Percentiles rank a stretch among this genome's conserved stretches.
Conservation (phyloP, 805 yeast genomes). For the Ogataea philodendri region DNA sequence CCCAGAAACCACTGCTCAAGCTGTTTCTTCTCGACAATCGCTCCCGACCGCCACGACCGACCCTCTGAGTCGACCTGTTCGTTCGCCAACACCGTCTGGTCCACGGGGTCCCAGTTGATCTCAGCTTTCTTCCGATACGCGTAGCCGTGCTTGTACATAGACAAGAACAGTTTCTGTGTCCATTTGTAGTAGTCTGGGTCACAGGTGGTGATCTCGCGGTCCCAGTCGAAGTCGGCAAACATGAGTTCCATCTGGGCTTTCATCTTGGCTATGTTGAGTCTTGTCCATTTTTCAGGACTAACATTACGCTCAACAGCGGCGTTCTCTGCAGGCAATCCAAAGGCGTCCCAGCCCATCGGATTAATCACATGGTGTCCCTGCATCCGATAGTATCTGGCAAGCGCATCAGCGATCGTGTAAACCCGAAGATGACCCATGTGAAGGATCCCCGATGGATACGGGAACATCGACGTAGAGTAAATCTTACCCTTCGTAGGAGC, state of each 20-base stretch:
- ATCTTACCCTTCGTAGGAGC: constrained; percentile 31
- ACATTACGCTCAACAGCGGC: constrained; percentile 89
- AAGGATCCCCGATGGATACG: constrained; percentile 90
- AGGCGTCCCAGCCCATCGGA: constrained; percentile 99
- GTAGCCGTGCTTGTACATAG: constrained; percentile 68
- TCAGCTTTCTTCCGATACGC: constrained; percentile 86
- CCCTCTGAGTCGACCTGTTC: constrained; percentile 95
- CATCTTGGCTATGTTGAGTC: constrained; percentile 77
- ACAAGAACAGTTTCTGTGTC: constrained; percentile 83
- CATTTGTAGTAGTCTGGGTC: constrained; percentile 84
- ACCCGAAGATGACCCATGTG: constrained; percentile 96
- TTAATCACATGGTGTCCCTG: constrained; percentile 79
- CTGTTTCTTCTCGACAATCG: constrained; percentile 76
- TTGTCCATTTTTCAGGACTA: constrained; percentile 83
- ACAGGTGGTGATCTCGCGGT: constrained; percentile 82
- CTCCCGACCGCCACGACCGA: constrained; percentile 96
- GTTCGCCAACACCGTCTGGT: constrained; percentile 89
- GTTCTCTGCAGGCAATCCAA: constrained; percentile 97
- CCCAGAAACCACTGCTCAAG: constrained; percentile 93
- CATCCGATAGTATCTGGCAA: constrained; percentile 75
- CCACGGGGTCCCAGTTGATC: constrained; percentile 98
- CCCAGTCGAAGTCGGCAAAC: constrained; percentile 93
- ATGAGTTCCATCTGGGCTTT: constrained; percentile 73
- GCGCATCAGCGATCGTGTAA: constrained; percentile 82
- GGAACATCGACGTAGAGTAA: constrained; percentile 85